These are phyloP conservation scores for Fusarium nematophilum DNA, from an alignment of 2,329 filamentous ascomycete genomes.

Conservation along the genomic window DNA sequence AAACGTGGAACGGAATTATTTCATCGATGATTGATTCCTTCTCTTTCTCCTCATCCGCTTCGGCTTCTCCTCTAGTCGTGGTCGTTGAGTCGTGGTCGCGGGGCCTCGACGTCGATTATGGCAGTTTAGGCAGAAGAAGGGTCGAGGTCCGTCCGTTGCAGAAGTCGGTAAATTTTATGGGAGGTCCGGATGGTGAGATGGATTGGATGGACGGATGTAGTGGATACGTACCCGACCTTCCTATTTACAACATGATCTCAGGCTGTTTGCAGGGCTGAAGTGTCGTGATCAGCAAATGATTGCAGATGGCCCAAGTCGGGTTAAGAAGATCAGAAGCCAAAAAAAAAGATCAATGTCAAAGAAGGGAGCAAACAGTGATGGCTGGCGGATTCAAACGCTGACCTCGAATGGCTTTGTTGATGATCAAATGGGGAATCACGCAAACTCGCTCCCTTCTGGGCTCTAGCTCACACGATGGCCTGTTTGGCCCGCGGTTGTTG, in stretches of 20 bases:
- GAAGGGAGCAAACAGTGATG: neutral
- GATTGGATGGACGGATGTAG: constrained; percentile 37
- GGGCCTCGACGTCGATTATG: constrained; percentile 35
- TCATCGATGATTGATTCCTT: constrained; percentile 15
- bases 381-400: no score
- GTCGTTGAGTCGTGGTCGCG: constrained; percentile 30
- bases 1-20: constrained; percentile 9
- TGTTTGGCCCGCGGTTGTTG: constrained; percentile 36
- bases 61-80: constrained; percentile 6
- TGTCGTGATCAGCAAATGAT: no score
- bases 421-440: constrained; percentile 27
- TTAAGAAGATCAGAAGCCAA: neutral
- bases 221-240: constrained; percentile 40
- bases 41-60: constrained; percentile 1
- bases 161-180: constrained; percentile 40
- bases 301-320: no score
- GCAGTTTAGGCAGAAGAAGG: constrained; percentile 44
- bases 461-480: constrained; percentile 8
- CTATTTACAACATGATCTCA: constrained; percentile 30
- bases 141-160: constrained; percentile 35
- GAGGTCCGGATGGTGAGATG: constrained; percentile 22
- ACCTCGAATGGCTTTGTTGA: no score
- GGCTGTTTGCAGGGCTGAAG: constrained; percentile 27
- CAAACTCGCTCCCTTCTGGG: no score
- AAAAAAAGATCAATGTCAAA: neutral